Evolutionary conservation across 371 early-diverging fungal genomes (phyloP).

Genomic region (Mortierella sp.): DNA sequence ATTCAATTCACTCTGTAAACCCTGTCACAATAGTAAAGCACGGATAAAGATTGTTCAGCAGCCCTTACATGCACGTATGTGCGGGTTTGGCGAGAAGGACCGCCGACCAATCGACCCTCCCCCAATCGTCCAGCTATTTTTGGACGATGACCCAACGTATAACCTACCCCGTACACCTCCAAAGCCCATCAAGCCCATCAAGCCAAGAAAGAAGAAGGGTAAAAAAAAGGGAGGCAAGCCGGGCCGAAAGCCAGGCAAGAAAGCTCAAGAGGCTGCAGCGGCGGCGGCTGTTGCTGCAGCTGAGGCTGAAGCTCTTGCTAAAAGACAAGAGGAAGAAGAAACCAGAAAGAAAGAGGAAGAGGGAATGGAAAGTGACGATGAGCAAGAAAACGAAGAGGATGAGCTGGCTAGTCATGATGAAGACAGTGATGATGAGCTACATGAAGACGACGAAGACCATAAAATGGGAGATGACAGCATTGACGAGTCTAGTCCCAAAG

Average conservation of each 20-base stretch:
- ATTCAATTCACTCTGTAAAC: constrained; percentile 8
- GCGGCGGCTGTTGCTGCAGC: constrained; percentile 13
- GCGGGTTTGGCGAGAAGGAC: constrained; percentile 87
- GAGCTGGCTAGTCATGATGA: not conserved
- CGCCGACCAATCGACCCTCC: constrained; percentile 78
- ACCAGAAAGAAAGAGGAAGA: not conserved
- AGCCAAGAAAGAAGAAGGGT: constrained; percentile 11
- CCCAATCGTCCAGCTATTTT: constrained; percentile 71
- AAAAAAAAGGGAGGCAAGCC: constrained; percentile 9
- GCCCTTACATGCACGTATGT: constrained; percentile 85
- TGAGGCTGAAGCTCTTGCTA: not conserved
- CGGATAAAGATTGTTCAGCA: constrained; percentile 71
- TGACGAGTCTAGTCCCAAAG: not conserved
- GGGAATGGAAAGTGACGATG: not conserved
- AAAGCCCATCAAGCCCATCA: constrained; percentile 1
- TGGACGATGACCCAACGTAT: constrained; percentile 47
- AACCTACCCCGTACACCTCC: not conserved
- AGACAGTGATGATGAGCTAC: not conserved
- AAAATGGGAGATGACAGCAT: not conserved
- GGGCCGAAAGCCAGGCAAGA: constrained; percentile 19
- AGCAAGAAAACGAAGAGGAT: not conserved
- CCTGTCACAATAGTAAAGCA: not conserved
- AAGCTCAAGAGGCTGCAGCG: constrained; percentile 13
- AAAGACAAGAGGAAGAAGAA: not conserved
- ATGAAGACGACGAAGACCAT: not conserved